These are phyloP conservation scores for Rhodotorula mucilaginosa DNA, from an alignment of 1,284 basidiomycete species.

Conservation along the genomic window DNA sequence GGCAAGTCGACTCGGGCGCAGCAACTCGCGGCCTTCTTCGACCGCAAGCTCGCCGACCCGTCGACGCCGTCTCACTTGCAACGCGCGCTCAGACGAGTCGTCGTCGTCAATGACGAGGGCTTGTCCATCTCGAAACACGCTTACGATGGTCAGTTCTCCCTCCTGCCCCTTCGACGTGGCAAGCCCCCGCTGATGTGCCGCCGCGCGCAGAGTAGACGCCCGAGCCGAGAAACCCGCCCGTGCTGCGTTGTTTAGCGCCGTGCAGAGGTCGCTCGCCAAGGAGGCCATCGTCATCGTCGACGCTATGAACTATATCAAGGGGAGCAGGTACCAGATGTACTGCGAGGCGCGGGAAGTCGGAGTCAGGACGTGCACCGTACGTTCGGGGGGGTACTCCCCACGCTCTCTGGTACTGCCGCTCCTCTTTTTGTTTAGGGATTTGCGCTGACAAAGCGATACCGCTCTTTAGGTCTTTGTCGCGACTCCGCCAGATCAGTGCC, in stretches of 20 bases:
- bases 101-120: slow-evolving; percentile 73
- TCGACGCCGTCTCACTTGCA: slow-evolving; percentile 54
- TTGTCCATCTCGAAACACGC: slow-evolving; percentile 64
- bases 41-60: slow-evolving; percentile 49
- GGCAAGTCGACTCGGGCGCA: slow-evolving; percentile 76
- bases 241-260: slow-evolving; percentile 78
- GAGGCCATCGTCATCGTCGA: slow-evolving; percentile 85
- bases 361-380: slow-evolving; percentile 79
- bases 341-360: slow-evolving; percentile 88
- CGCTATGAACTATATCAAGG: slow-evolving; percentile 92
- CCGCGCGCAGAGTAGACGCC: slow-evolving; percentile 58
- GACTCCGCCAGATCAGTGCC: slow-evolving; percentile 73
- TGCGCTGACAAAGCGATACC: not conserved
- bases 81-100: slow-evolving; percentile 56
- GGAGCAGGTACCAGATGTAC: slow-evolving; percentile 93
- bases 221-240: slow-evolving; percentile 84
- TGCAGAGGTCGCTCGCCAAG: slow-evolving; percentile 69
- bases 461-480: slow-evolving; percentile 56
- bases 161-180: not conserved
- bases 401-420: no score
- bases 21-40: slow-evolving; percentile 65
- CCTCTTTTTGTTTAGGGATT: not conserved
- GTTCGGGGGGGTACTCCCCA: slow-evolving; percentile 46
- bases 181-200: no score
- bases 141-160: slow-evolving; percentile 65